These are phyloP conservation scores for Lichtheimia ornata DNA, from an alignment of 371 early-diverging fungal genomes.

Conservation along the genomic window DNA sequence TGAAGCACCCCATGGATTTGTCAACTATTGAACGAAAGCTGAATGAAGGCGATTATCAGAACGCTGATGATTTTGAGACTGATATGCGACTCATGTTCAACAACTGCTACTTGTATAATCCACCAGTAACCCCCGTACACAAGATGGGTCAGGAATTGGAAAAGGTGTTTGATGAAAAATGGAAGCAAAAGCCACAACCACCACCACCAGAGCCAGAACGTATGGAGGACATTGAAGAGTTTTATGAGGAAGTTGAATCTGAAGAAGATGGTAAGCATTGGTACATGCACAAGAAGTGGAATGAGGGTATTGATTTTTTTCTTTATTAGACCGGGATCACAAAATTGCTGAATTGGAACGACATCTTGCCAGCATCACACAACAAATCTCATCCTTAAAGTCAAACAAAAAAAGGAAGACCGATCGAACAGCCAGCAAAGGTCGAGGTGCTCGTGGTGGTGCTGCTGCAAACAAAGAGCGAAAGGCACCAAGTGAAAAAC, in stretches of 20 bases:
- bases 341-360: constrained; percentile 32
- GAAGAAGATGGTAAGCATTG: constrained; percentile 13
- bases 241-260: constrained; percentile 14
- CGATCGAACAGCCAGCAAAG: constrained; percentile 9
- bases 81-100: constrained; percentile 89
- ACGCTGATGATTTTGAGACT: constrained; percentile 75
- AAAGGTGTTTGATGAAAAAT: constrained; percentile 82
- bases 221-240: constrained; percentile 14
- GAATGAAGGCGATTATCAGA: constrained; percentile 72
- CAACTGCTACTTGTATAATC: constrained; percentile 97
- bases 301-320: neutral
- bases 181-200: constrained; percentile 67
- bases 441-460: neutral
- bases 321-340: constrained; percentile 12
- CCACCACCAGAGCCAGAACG: constrained; percentile 16
- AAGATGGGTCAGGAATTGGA: constrained; percentile 81
- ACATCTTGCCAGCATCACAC: constrained; percentile 25
- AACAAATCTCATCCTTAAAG: constrained; percentile 60
- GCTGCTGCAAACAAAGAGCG: constrained; percentile 7
- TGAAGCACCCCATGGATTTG: constrained; percentile 99
- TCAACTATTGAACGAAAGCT: constrained; percentile 90
- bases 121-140: constrained; percentile 86
- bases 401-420: constrained; percentile 58
- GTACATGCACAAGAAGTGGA: neutral
- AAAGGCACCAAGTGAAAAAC: constrained; percentile 19